Base-by-base conservation (phyloP, 1,284 basidiomycete species). In the Puccinia coronata region DNA sequence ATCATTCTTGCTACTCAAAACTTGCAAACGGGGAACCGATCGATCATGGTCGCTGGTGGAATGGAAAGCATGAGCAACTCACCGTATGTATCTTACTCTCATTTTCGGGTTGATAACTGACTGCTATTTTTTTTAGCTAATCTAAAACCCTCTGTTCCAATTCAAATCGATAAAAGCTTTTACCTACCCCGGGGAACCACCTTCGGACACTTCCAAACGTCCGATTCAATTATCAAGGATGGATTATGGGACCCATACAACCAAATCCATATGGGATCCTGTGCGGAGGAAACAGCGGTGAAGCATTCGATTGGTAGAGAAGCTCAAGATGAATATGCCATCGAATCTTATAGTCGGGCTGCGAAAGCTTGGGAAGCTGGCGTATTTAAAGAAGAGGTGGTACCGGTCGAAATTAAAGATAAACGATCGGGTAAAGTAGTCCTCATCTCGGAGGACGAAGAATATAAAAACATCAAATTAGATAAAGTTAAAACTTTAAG, bases 221-320 rank as follows among this genome's bases (percentile, higher is more conserved):
- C 88, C 83, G 97, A 99, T 87, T 92, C 95, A 39, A 90, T 99
- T 78, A 92, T 97, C 87, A 90, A 88, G 84, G 97, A 99, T 86
- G 97, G 96, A 84, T 92, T 99, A 70, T 95, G 92, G 90, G 95
- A 98, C 87, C 94, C 93, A 78, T 96, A 95, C 90, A 94, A 96
- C 89, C 91, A 96, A 87, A 93, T 94, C 85, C 91, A 93, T 72
- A 98, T 98, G 95, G 96, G 95, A 83, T 93, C 93, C 90, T 85
- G 84, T 83, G 87, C 87, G 69, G 87, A 88, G 73, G 84, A 87
- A 83, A 87, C 86, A 1, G 87, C 87, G 51, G 84, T 85, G 83
- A 85, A 86, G 80, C 83, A 86, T 83, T 83, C 83, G 63, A 84
- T 87, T 75, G 85, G 86, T 20, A 85, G 87, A 57, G 86, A 87